Evolutionary conservation across 2,329 filamentous ascomycete species (phyloP), one percentile per base, ranked within the genome.

Genomic region (Claviceps digitariae): DNA sequence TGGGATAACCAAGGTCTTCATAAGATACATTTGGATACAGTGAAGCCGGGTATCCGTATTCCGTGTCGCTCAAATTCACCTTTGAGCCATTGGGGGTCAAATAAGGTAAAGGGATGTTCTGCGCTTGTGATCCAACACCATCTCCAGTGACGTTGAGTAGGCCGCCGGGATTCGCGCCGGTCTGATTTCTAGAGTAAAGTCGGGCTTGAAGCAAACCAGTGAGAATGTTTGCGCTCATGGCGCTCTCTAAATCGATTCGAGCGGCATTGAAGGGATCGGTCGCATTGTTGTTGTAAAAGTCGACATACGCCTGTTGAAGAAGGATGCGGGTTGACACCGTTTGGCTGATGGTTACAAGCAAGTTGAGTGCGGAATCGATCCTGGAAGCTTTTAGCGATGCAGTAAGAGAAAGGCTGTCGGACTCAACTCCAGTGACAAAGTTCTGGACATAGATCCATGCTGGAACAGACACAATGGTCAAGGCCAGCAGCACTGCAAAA

Each of bases 361-460:
- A 77, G 51, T 87, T 76, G 53, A 96, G 78, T 64, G 89, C 86
- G 51, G 87, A 84, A 6, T 85, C 75, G 57, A 96, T 77, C 64
- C 91, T 85, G 31, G 86, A 83, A 21, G 90, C 85, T 67, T 95
- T 95, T 64, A 95, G 81, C 2, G 86, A 90, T 7, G 90, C 90
- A 1, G 88, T 88, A 57, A 95, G 75, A 27, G 82, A 73, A 48
- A 96, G 79, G 51, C 83, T 79, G 51, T 79, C 75, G 13, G 79
- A 69, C 64, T 77, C 72, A 59, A 81, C 73, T 51, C 69, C 63
- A 58, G 72, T 58, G 57, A 80, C 76, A 60, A 78, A 79, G 56
- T 69, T 65, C 60, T 79, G 74, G 61, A 81, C 76, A 58, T 74
- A 81, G 54, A 80, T 67, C 77, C 77, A 81, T 66, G 84, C 87